Percentiles rank a stretch among this genome's conserved stretches.
Conservation (phyloP, 225 moss, liverwort and hornwort species). For the Ulota crispa region DNA sequence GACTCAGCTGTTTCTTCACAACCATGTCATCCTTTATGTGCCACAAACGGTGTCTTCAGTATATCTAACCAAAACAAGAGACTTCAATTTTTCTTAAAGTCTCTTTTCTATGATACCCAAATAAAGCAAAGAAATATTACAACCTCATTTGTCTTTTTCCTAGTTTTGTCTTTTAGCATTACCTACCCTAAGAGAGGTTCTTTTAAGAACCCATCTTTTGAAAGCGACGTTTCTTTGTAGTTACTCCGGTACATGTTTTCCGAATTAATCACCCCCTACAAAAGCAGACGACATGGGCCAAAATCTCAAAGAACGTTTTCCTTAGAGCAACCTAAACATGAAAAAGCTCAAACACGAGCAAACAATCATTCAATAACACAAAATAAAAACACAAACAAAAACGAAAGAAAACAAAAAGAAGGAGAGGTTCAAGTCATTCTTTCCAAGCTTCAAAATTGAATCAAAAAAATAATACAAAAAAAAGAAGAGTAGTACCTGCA, state of each 20-base stretch:
- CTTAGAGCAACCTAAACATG: not conserved
- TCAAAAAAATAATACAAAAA: not conserved
- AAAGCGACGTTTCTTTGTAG: constrained; percentile 28
- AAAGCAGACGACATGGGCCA: not conserved
- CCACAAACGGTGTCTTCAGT: no score
- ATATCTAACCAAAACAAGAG: no score
- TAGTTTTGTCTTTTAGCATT: not conserved
- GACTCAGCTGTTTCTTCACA: no score
- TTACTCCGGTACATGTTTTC: constrained; percentile 67
- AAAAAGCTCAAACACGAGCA: not conserved
- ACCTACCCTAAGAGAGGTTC: constrained; percentile 18
- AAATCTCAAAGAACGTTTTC: not conserved
- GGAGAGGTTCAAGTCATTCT: not conserved
- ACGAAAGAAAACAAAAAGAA: not conserved
- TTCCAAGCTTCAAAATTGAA: not conserved
- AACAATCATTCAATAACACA: not conserved
- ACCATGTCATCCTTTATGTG: no score
- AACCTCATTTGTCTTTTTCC: no score
- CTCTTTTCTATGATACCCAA: no score
- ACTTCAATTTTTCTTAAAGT: no score
- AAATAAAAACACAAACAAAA: no score
- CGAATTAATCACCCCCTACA: constrained; percentile 69
- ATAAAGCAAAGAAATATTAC: no score
- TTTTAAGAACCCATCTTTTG: constrained; percentile 59
- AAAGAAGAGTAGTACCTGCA: constrained; percentile 47